Evolutionary conservation across 371 early-diverging fungal species (phyloP), one percentile per base, ranked within the genome.

Genomic region (Apophysomyces sp.): DNA sequence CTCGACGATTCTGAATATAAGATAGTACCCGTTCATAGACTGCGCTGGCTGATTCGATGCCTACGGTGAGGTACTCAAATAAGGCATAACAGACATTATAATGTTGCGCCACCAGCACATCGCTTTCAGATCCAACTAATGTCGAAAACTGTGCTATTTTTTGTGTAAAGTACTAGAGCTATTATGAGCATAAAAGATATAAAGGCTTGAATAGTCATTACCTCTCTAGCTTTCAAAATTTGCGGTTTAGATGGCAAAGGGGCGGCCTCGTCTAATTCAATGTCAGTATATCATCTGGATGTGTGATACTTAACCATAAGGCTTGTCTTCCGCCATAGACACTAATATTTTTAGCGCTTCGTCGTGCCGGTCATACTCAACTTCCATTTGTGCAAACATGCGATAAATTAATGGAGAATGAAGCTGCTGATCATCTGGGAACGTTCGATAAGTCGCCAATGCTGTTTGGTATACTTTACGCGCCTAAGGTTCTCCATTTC

Each of bases 401-500:
- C 77, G 69, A 64, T 85, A 80, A 27, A 91, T 54, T 4, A 83
- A 40, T 0, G 87, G 81, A 1, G 72, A 70, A 21, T 74, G 54
- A 7, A 36, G 40, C 54, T 81, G 83, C 65, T 26, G 53, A 16
- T 13, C 30, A 12, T 53, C 61, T 0, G 84, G 82, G 49, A 85
- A 83, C 0, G 63, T 61, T 5, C 65, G 78, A 59, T 77, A 87
- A 55, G 82, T 78, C 4, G 76, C 67, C 11, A 89, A 61, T 7
- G 83, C 86, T 16, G 86, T 86, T 39, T 73, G 58, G 60, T 86
- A 89, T 0, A 90, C 86, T 68, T 86, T 87, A 1, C 86, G 78
- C 1, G 92, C 87, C 90, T 90, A 69, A 4, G n/a, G 34, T 53
- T 26, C 18, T 21, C 8, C 34, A 9, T 37, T 15, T 32, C 18